phyloP scores from a whole-genome alignment of 176 grass and related monocot genomes.

The Carex parvula region DNA sequence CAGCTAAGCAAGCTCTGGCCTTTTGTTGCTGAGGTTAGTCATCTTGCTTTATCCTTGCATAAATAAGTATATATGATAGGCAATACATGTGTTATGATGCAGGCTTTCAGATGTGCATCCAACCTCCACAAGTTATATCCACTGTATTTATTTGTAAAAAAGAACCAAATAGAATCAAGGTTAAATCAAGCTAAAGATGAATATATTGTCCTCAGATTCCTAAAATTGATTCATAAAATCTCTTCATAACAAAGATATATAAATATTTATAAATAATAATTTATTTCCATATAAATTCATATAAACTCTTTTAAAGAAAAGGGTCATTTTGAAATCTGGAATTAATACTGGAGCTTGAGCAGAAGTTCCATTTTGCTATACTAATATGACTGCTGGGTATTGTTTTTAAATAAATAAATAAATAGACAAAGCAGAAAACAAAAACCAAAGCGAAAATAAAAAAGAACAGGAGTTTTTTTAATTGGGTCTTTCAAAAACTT shows the following conservation, averaged over 20 bases:
- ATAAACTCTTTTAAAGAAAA: not conserved
- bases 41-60: not conserved
- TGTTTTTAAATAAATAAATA: not conserved
- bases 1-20: slow-evolving; percentile 87
- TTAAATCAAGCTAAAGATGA: not conserved
- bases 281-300: not conserved
- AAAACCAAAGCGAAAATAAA: not conserved
- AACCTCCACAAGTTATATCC: not conserved
- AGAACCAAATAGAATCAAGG: not conserved
- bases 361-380: not conserved
- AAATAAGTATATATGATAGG: not conserved
- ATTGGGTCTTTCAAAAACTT: slow-evolving; percentile 2
- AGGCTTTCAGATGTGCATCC: not conserved
- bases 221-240: not conserved
- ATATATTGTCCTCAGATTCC: not conserved
- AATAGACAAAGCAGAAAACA: not conserved
- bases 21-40: slow-evolving; percentile 69
- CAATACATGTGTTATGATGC: not conserved
- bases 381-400: not conserved
- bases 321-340: not conserved
- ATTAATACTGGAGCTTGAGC: not conserved
- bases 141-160: not conserved
- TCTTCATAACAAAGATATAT: slow-evolving; percentile 7
- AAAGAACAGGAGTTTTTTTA: not conserved
- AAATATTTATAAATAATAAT: not conserved